Base-by-base conservation (phyloP, 2,329 filamentous ascomycete species). In the Xylaria sp. region DNA sequence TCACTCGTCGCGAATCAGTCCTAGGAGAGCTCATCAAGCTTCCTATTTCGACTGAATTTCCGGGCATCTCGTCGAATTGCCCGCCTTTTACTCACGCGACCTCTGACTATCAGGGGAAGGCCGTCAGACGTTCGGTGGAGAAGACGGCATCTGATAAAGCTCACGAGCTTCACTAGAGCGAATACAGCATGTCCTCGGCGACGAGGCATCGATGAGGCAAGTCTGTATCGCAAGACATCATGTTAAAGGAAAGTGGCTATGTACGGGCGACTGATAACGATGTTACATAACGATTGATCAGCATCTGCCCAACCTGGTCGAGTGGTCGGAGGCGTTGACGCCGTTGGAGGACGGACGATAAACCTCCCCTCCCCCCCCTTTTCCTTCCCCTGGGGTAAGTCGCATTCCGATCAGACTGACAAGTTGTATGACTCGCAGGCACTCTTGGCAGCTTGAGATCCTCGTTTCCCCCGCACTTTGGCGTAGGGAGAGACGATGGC, bases 191-290 rank as follows among this genome's bases (percentile, higher is more conserved):
- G 34, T 51, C 16, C 55, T 58, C 54, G 37, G 46, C 39, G 55
- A 18, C 18, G 55, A 50, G 49, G 44, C 37, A 39, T 52, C 50
- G 65, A 64, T 66, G 63, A n/a, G 60, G 48, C 44, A 57, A 57
- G 59, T 54, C 59, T 34, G 39, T 51, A 55, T 60, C 57, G 54
- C 57, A 46, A 16, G 54, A 66, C 65, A 65, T 62, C 62, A 66
- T 58, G 54, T 62, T 59, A 63, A 61, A 64, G 68, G 68, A 67
- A 70, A 69, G 68, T 69, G 63, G 59, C 64, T 67, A 56, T n/a
- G 42, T 6, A 46, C 57, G 58, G 11, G 1, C 55, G 52, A 59
- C 59, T 64, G 63, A 63, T 60, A 61, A 60, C 54, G 39, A 58
- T 63, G 59, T 61, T 62, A 46, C 42, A 46, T 46, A n/a, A 46